Evolutionary conservation across 2,329 filamentous ascomycete genomes (phyloP).

Genomic region (Mariannaea sp.): DNA sequence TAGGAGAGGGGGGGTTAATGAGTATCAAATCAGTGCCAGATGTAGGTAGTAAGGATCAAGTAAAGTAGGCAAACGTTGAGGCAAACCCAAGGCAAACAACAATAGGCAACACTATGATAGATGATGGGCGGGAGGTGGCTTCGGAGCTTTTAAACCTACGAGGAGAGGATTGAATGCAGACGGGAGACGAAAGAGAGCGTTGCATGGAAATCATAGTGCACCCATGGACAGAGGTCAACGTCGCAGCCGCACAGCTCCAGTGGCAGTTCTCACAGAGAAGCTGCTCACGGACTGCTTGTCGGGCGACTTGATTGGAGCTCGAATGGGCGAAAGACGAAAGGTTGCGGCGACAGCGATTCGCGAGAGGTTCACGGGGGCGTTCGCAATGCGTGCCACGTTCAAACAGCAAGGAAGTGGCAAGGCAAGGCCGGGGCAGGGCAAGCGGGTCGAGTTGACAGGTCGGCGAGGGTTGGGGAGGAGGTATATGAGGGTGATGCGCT

Average conservation of each 20-base stretch:
- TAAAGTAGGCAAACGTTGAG: constrained; percentile 2
- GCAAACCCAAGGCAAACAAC: neutral
- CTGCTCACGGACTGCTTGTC: constrained; percentile 30
- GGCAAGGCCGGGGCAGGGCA: neutral
- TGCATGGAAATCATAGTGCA: constrained; percentile 66
- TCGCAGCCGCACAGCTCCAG: constrained; percentile 44
- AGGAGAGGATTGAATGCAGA: constrained; percentile 60
- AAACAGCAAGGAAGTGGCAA: neutral
- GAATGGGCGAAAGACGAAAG: neutral
- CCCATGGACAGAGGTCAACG: constrained; percentile 46
- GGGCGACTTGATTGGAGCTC: constrained; percentile 17
- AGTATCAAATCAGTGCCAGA: constrained; percentile 1
- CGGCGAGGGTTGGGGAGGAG: constrained; percentile 4
- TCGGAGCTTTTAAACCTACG: constrained; percentile 55
- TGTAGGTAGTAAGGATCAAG: neutral
- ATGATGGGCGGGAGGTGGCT: constrained; percentile 13
- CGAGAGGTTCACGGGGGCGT: constrained; percentile 7
- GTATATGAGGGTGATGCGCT: neutral
- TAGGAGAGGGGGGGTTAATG: constrained; percentile 7
- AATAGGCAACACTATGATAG: neutral
- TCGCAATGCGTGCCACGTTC: constrained; percentile 2
- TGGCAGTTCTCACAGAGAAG: constrained; percentile 37
- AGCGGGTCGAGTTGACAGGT: neutral
- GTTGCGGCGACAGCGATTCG: constrained; percentile 5
- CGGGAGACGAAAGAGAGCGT: constrained; percentile 65